A percentile compares a stretch with the other conserved stretches of the same genome.
These are phyloP conservation scores for Artomyces pyxidatus DNA, from an alignment of 768 basidiomycete genomes.

Conservation along the genomic window DNA sequence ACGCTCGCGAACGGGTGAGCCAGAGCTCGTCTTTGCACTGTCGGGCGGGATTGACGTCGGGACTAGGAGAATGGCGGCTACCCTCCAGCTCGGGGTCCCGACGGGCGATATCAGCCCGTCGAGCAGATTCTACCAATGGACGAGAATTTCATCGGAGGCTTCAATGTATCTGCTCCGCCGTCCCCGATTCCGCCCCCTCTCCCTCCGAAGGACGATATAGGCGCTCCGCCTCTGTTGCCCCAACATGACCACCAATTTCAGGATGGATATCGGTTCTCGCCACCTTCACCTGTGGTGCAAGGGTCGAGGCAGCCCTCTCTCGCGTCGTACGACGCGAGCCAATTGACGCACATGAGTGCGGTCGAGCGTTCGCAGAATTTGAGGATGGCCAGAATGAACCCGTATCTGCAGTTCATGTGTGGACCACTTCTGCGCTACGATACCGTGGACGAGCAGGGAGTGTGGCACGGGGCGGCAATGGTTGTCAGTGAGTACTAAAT, in stretches of 20 bases:
- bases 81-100: slow-evolving; percentile 32
- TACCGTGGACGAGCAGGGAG: slow-evolving; percentile 65
- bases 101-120: slow-evolving; percentile 45
- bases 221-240: neutral
- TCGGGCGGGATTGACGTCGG: no score
- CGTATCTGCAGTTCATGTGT: slow-evolving; percentile 86
- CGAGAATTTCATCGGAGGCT: slow-evolving; percentile 54
- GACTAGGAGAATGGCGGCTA: slow-evolving; percentile 20
- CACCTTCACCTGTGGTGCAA: neutral
- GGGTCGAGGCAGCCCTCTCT: slow-evolving; percentile 5
- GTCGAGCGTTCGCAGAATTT: slow-evolving; percentile 58
- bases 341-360: slow-evolving; percentile 45
- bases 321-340: slow-evolving; percentile 19
- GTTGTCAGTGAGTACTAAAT: slow-evolving; percentile 64
- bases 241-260: slow-evolving; percentile 5
- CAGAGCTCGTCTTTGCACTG: slow-evolving; percentile 4
- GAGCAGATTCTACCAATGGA: slow-evolving; percentile 55
- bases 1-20: slow-evolving; percentile 37
- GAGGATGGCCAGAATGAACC: slow-evolving; percentile 61
- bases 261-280: slow-evolving; percentile 4
- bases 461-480: slow-evolving; percentile 86
- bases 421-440: slow-evolving; percentile 88
- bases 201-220: slow-evolving; percentile 37
- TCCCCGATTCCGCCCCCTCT: slow-evolving; percentile 34
- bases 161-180: slow-evolving; percentile 26